Evolutionary conservation across 163 green algal genomes (phyloP).

Genomic region (Coccomyxa subellipsoidea): DNA sequence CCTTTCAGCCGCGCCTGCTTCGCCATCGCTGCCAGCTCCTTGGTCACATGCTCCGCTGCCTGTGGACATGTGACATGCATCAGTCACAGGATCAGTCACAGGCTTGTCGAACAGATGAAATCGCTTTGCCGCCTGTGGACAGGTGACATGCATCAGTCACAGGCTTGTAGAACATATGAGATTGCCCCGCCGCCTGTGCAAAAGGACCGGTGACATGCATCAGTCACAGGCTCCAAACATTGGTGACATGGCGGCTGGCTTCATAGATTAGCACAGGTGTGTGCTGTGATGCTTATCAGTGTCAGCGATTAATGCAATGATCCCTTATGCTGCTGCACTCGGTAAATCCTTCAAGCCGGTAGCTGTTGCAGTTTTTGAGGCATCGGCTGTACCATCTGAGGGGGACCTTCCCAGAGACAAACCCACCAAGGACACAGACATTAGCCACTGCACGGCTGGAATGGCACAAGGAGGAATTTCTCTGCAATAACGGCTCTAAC

Average conservation of each 20-base stretch:
- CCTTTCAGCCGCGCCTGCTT: constrained; percentile 82
- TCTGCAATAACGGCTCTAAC: no score
- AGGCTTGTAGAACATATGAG: neutral
- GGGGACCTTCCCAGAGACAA: no score
- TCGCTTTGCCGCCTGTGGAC: constrained; percentile 33
- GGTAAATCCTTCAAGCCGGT: no score
- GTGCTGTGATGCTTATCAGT: no score
- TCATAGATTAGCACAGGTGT: neutral
- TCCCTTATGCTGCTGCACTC: neutral
- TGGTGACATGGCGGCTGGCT: neutral
- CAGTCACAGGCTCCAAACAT: neutral
- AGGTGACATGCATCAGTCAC: neutral
- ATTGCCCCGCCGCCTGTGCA: constrained; percentile 32
- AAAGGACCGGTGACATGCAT: neutral
- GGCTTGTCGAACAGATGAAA: neutral
- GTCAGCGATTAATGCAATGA: no score
- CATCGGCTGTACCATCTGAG: no score
- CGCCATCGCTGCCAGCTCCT: constrained; percentile 61
- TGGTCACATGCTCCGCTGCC: constrained; percentile 43
- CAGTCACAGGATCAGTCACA: neutral
- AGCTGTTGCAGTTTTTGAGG: no score
- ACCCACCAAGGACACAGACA: no score
- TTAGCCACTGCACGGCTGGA: no score
- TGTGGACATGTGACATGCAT: constrained; percentile 11
- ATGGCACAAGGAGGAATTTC: no score